Base-by-base conservation (phyloP, 352 stramenopile species). In the Pythium phragmitis region DNA sequence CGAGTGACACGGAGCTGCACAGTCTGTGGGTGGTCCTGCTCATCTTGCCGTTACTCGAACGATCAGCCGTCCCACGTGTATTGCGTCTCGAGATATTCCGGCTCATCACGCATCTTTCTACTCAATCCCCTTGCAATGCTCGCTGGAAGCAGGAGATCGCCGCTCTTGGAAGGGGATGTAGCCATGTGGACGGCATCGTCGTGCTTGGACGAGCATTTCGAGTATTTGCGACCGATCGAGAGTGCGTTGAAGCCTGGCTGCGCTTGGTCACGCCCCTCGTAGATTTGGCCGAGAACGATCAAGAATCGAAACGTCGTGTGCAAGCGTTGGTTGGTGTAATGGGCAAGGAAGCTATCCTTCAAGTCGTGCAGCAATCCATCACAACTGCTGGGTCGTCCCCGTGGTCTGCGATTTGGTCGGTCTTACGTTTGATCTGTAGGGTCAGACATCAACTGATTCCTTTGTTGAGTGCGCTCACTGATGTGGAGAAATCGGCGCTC, bases 171-270 rank as follows among this genome's bases (percentile, higher is more conserved):
- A 23, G 21, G 26, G 26, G 26, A 30, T 7, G 11, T 14, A 30
- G 57, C 21, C 57, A 46, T 12, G 4, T 45, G 14, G 57, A 64
- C 26, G 57, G 57, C 0, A 30, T 64, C 7, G 34, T 64, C 4
- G 34, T 64, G 23, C 47, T 64, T 16, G 57, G 45, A 33, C 47
- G 57, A 26, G 45, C 57, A 16, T 64, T 64, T 41, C 34, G 19
- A 28, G 33, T 39, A 12, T 57, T 17, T 21, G 19, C 19, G 3
- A 37, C 21, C 4, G 57, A 64, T 28, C n/a, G 45, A 12, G 34
- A 39, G 4, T 50, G 19, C 26, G n/a, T 39, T 7, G 16, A 11
- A 7, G 21, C 30, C 28, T 64, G 57, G 57, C 13, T 64, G 4
- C 33, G 45, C 13, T 16, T 34, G 19, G 46, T 50, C 3, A 26